phyloP scores from a whole-genome alignment of 257 asterid genomes.

The Orobanche coerulescens region DNA sequence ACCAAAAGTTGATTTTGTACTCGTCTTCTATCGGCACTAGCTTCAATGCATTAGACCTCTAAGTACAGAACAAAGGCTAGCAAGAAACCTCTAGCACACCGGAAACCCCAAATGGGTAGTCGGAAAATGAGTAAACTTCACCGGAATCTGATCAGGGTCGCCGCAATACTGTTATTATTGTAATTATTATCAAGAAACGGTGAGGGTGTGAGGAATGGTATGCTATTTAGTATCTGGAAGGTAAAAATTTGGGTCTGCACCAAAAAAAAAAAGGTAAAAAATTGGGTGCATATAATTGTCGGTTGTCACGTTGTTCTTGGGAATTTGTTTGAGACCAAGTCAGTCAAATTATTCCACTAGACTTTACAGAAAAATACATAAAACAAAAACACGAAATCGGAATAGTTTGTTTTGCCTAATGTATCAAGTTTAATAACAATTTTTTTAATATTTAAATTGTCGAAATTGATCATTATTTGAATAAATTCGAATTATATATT shows the following conservation, averaged over 20 bases:
- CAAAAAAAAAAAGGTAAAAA: too few relatives aligned
- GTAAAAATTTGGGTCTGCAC: too few relatives aligned
- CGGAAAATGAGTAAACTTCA: conserved; percentile 16
- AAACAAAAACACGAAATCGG: too few relatives aligned
- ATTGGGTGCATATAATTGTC: too few relatives aligned
- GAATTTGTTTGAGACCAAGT: not conserved
- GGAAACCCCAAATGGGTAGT: conserved; percentile 28
- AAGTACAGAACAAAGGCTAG: conserved; percentile 18
- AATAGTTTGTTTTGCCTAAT: too few relatives aligned
- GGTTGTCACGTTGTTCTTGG: not conserved
- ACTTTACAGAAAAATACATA: not conserved
- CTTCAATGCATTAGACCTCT: conserved; percentile 4
- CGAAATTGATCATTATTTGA: too few relatives aligned
- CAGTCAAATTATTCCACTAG: not conserved
- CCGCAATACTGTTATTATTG: conserved; percentile 11
- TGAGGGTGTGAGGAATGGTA: too few relatives aligned
- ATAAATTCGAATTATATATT: too few relatives aligned
- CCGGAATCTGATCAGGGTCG: conserved; percentile 34
- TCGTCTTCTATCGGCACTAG: conserved; percentile 7
- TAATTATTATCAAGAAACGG: too few relatives aligned
- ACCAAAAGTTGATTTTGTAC: conserved; percentile 22
- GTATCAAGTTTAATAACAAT: too few relatives aligned
- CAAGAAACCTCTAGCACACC: not conserved
- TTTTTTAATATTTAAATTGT: too few relatives aligned
- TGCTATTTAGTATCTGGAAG: too few relatives aligned